Percentiles rank a stretch among this genome's conserved stretches.
phyloP scores from a whole-genome alignment of 345 rosid genomes.

The Raphanus sativus region DNA sequence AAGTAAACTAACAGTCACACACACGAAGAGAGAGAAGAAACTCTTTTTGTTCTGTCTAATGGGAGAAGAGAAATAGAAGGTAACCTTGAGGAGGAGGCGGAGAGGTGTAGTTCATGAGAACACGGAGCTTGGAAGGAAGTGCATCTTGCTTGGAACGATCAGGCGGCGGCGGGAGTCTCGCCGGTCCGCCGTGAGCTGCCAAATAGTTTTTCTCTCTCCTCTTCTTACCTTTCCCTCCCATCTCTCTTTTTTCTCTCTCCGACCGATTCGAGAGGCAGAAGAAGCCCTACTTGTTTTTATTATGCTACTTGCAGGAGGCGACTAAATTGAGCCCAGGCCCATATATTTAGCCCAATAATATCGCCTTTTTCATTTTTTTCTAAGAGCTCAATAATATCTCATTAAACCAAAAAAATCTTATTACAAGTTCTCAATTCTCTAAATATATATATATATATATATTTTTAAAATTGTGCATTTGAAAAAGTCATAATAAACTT shows the following conservation, averaged over 20 bases:
- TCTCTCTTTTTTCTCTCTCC: slow-evolving; percentile 34
- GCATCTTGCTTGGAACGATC: slow-evolving; percentile 65
- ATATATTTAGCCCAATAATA: slow-evolving; percentile 2
- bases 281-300: slow-evolving; percentile 21
- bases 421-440: neutral
- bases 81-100: slow-evolving; percentile 35
- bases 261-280: neutral
- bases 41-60: neutral
- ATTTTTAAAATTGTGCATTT: too few relatives aligned
- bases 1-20: neutral
- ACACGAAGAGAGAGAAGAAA: neutral
- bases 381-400: neutral
- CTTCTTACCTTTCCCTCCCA: slow-evolving; percentile 83
- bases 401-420: neutral
- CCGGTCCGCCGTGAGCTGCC: slow-evolving; percentile 77
- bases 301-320: neutral
- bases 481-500: too few relatives aligned
- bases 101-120: slow-evolving; percentile 60
- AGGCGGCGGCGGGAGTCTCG: slow-evolving; percentile 87
- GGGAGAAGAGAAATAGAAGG: neutral
- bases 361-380: too few relatives aligned
- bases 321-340: slow-evolving; percentile 2
- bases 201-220: slow-evolving; percentile 83
- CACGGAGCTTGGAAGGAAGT: slow-evolving; percentile 85
- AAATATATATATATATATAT: too few relatives aligned